Percentiles rank a stretch among this genome's conserved stretches.
phyloP scores from a whole-genome alignment of 1,284 basidiomycete genomes.

The Gomphus bonarii region DNA sequence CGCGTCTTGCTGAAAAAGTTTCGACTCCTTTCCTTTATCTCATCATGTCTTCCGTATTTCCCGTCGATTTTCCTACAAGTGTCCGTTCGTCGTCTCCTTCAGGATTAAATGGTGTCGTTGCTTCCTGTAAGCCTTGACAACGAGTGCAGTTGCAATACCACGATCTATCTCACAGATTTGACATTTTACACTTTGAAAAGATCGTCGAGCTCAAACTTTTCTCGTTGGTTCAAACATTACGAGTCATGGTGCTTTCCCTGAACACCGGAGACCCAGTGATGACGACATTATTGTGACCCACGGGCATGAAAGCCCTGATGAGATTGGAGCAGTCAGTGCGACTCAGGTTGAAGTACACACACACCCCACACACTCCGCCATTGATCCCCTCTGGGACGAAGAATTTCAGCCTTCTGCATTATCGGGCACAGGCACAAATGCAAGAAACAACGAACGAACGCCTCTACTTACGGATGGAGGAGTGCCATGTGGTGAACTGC shows the following conservation, averaged over 20 bases:
- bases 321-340: background rate
- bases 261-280: slow-evolving; percentile 25
- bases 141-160: slow-evolving; percentile 16
- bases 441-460: background rate
- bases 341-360: background rate
- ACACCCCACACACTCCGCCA: background rate
- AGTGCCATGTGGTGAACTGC: background rate
- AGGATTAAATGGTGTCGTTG: slow-evolving; percentile 31
- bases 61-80: background rate
- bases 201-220: slow-evolving; percentile 53
- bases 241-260: slow-evolving; percentile 24
- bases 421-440: background rate
- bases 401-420: background rate
- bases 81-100: slow-evolving; percentile 40
- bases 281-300: slow-evolving; percentile 25
- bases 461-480: background rate
- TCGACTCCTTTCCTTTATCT: background rate
- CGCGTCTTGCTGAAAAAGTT: too few species aligned
- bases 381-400: slow-evolving; percentile 9
- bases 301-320: slow-evolving; percentile 20
- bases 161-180: slow-evolving; percentile 14
- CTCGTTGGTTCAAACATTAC: slow-evolving; percentile 47
- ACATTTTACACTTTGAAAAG: slow-evolving; percentile 25
- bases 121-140: slow-evolving; percentile 26
- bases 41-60: background rate